Evolutionary conservation across 106 monocot species (phyloP), one percentile per base, ranked within the genome.

Genomic region (Allium fistulosum): DNA sequence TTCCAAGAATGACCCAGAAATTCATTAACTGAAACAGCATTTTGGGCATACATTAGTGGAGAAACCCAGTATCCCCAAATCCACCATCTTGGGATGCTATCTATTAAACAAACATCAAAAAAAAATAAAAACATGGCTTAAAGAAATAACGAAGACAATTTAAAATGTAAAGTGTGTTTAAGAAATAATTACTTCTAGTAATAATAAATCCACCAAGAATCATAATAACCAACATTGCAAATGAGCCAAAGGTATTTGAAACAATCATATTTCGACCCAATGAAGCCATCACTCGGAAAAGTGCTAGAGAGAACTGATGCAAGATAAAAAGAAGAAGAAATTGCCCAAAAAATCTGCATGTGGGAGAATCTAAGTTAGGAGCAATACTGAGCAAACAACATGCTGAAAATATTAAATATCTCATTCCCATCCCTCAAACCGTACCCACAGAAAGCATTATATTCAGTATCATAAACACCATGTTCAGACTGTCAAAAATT

Each of bases 41-140:
- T 93, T 77, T 99, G 99, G 57, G 93, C 99, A 78, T 99, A 99
- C 93, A 90, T 99, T 70, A 99, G 71, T 63, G 99, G 99, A 75
- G 99, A 99, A 79, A 93, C 75, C 99, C 99, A 99, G 60, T 99
- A 99, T 14, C 99, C 99, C 99, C 99, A 99, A 77, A 93, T 84
- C 99, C 99, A 99, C 99, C 99, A 99, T 8, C 45, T 65, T 26
- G 99, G 99, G 12, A 99, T 99, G 75, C 93, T 87, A 46, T 90
- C 99, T 99, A 90, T 81, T 60, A 56, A 8, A 51, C 48, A 48
- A 58, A 48, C 28, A 49, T 49, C 26, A 28, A 49, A 26, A 52
- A 51, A 13, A 46, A 49, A n/a, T 18, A 67, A 51, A 15, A 57
- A 58, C 22, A 22, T 22, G 22, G 17, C 7, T 17, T 62, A 47